Evolutionary conservation across 1,284 basidiomycete species (phyloP), one percentile per base, ranked within the genome.

Genomic region (Ceratobasidium sp.): DNA sequence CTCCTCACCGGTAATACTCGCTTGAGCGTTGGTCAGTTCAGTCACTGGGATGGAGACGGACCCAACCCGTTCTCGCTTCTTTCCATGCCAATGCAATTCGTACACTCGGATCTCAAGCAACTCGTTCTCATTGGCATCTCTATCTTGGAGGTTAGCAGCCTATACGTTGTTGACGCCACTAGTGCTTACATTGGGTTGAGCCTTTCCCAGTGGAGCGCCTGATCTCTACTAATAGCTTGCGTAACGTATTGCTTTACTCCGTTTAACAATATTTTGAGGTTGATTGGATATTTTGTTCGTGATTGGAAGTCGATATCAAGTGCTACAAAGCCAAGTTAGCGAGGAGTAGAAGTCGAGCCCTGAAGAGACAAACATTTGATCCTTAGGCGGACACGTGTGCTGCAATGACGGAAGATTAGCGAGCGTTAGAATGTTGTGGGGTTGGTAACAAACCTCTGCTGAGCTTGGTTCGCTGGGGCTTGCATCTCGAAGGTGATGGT

Each of bases 131-230:
- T 59, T 19, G 7, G 9, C 56, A 37, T 59, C 56, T 13, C 56
- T 59, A 54, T 22, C n/a, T 3, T 6, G 9, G 52, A 25, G 8
- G 9, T 54, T 25, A 54, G 52, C n/a, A 54, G n/a, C 11, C 8
- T 54, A 54, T 22, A 54, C 9, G n/a, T 6, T 25, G 5, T 9
- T 7, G 22, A 25, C 11, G 22, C 9, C n/a, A 6, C 9, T 22
- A 54, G n/a, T 22, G 52, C 52, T 54, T 13, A 54, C 52, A 54
- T 54, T 25, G 52, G 52, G 52, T 54, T 54, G 22, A 54, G n/a
- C n/a, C 25, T n/a, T 22, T 54, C 52, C 52, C n/a, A 54, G 52
- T 22, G 22, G 6, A 54, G 22, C n/a, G 52, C 52, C 22, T 54
- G 52, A 13, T 25, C n/a, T 8, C 22, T 54, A 25, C 22, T 6